Evolutionary conservation across 257 asterid species (phyloP), one percentile per base, ranked within the genome.

Genomic region (Gardenia jasminoides): DNA sequence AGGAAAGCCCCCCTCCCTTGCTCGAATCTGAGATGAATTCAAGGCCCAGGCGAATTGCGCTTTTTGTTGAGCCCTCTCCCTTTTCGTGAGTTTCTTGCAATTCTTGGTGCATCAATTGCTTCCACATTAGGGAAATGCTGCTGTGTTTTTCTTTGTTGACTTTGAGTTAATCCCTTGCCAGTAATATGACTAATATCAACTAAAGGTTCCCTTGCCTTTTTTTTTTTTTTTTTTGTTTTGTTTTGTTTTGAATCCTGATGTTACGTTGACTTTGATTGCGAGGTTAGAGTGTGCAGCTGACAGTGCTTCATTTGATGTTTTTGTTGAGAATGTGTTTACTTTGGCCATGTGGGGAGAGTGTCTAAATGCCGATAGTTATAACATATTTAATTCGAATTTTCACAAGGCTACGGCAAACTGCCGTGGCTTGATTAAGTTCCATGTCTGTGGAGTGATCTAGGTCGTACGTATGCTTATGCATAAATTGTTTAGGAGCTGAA

Each of bases 41-140:
- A 16, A 89, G 78, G 80, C 97, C 98, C 36, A 86, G 91, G 81
- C 97, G 99, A 70, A 96, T 96, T 85, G 99, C 94, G 82, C 93
- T 96, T 43, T 96, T 93, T 82, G 97, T 96, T 76, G 99, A 96
- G 89, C 99, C 99, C 19, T 96, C 99, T 79, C 99, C 99, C 76
- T 96, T 96, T 78, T 85, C 98, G 99, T 96, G 87, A 93, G 99
- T 86, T 28, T 69, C 11, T 58, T 68, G 52, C 36, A 28, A 26
- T 80, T 76, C 46, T 78, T 33, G 10, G 70, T 19, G 48, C 31
- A 6, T 71, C 0, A 50, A 46, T 64, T 72, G 39, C 61, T 75
- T 26, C 36, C 30, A 41, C 15, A 52, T 50, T 44, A 65, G 15
- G 46, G 47, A 36, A 71, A 58, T 76, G 65, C 62, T 61, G 50